Evolutionary conservation across 1,284 basidiomycete species (phyloP).

Genomic region (Meira nashicola): DNA sequence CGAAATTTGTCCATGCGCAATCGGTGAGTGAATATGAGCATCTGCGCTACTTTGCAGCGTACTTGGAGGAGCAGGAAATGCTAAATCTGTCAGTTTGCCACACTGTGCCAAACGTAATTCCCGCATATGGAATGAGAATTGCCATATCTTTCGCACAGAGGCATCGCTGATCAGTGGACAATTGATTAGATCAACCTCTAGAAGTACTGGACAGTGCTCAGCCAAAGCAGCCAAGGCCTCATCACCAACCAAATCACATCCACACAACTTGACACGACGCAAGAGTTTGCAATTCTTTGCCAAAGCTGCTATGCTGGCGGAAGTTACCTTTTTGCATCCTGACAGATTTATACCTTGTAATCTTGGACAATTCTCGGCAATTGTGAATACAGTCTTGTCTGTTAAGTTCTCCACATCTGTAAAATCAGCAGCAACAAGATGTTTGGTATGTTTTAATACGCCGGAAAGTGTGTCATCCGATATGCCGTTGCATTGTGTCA

Average conservation of each 20-base stretch:
- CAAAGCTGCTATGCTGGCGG: constrained; percentile 71
- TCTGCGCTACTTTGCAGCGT: background rate
- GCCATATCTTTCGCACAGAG: constrained; percentile 79
- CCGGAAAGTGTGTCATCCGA: constrained; percentile 65
- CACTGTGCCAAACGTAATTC: constrained; percentile 85
- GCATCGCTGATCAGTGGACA: constrained; percentile 74
- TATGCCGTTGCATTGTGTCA: constrained; percentile 74
- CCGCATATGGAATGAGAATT: constrained; percentile 72
- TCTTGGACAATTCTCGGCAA: constrained; percentile 61
- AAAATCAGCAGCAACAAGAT: constrained; percentile 83
- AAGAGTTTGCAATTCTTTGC: constrained; percentile 73
- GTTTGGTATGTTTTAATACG: constrained; percentile 68
- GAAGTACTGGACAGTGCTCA: constrained; percentile 69
- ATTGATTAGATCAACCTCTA: constrained; percentile 88
- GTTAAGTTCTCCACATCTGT: constrained; percentile 56
- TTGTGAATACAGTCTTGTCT: constrained; percentile 33
- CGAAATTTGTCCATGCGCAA: background rate
- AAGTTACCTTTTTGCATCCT: constrained; percentile 76
- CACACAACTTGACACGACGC: constrained; percentile 57
- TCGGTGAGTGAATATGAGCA: background rate
- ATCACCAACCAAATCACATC: constrained; percentile 38
- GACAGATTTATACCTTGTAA: constrained; percentile 89
- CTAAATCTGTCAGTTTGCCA: constrained; percentile 71
- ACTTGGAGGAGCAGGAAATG: constrained; percentile 65
- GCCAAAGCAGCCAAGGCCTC: constrained; percentile 36